Evolutionary conservation across 1,139 yeast genomes (phyloP), one percentile per base, ranked within the genome.

Genomic region (Suhomyces wounanorum): DNA sequence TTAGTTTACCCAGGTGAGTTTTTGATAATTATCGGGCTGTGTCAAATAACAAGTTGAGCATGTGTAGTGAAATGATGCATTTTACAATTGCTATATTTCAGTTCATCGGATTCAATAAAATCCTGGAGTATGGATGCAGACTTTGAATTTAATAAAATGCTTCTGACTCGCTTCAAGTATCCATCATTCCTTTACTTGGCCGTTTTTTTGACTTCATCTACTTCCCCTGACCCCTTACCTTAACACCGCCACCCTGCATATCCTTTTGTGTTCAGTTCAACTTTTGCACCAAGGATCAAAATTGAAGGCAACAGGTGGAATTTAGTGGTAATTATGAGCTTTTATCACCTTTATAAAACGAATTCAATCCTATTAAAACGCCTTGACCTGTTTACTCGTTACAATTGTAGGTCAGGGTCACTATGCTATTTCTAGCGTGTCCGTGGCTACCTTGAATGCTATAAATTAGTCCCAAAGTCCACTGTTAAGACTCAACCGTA

Each of bases 231-330:
- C 49, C 49, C 52, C 52, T 45, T 43, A 28, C 44, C 40, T 43
- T 33, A 18, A 40, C 52, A 44, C 46, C 48, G 52, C 52, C 50
- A 41, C 48, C 39, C 39, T 45, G 48, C 42, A 40, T 43, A 39
- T 30, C 28, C 44, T 21, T 28, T 28, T 40, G 30, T 40, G 37
- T 6, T 16, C 17, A 6, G 17, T 39, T 30, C 26, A 13, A 39
- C 18, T 3, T 30, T 30, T 30, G n/a, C 28, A 44, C 50, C 53
- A 50, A 50, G 18, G 53, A 47, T 50, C 53, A 50, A 47, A 50
- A 50, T 42, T 47, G 38, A 10, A 9, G 28, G 31, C 40, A 43
- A 30, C 40, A 43, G 16, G n/a, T 23, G 35, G 23, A 35, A 43
- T 26, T 18, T 16, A n/a, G 23, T 11, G 43, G 31, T 14, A 45